A percentile compares a stretch with the other conserved stretches of the same genome.
Evolutionary conservation across 352 stramenopile genomes (phyloP).

Genomic region (Phytophthora parvispora): DNA sequence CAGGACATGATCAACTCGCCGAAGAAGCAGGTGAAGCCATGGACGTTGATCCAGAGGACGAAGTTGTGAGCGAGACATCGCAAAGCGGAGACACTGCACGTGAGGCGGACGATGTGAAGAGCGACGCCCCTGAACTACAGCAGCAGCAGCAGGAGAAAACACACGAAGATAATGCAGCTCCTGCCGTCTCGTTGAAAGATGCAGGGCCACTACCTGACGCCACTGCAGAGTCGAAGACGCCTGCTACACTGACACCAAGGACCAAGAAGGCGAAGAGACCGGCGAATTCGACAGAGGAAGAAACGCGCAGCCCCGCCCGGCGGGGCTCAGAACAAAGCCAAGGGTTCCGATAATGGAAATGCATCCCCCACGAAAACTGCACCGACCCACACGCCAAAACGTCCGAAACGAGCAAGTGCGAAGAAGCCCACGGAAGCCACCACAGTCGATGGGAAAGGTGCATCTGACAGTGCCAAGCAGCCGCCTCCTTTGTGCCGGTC

Average conservation of each 20-base stretch:
- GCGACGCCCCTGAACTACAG: background rate
- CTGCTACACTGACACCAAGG: background rate
- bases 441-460: background rate
- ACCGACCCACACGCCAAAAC: conserved; percentile 14
- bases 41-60: conserved; percentile 1
- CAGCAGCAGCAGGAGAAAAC: background rate
- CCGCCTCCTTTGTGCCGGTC: conserved; percentile 21
- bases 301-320: background rate
- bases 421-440: conserved; percentile 18
- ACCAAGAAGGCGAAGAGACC: background rate
- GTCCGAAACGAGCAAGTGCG: background rate
- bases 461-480: background rate
- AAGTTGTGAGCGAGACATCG: background rate
- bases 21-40: background rate
- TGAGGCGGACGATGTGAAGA: conserved; percentile 4
- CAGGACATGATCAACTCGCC: background rate
- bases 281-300: conserved; percentile 3
- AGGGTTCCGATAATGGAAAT: background rate
- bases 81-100: background rate
- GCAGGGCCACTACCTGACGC: background rate
- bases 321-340: background rate
- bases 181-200: background rate
- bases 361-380: background rate
- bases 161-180: background rate
- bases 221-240: background rate